Evolutionary conservation across 164 flowering plant species (phyloP), one percentile per base, ranked within the genome.

Genomic region (Pachysandra terminalis): DNA sequence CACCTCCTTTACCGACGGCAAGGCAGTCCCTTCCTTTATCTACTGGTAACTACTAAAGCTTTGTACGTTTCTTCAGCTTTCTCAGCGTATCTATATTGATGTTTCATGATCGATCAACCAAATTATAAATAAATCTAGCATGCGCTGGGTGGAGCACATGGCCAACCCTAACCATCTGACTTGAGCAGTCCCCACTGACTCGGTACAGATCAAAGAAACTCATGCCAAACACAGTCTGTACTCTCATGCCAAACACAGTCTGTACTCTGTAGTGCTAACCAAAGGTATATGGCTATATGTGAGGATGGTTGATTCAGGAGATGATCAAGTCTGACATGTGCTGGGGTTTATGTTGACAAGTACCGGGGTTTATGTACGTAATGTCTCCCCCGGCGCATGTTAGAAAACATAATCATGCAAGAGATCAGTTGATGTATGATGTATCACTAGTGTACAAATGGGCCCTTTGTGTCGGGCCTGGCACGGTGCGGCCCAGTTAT

Each of bases 121-220:
- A 3, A 32, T n/a, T n/a, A n/a, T n/a, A 9, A 12, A 13, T 56
- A 5, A 9, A 56, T 25, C 26, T 15, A 25, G 23, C 55, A 27
- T n/a, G 48, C 12, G 19, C 13, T 15, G 14, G 68, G 66, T 73
- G 77, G 77, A 62, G 73, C 78, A 71, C 74, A 49, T 48, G 72
- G 64, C 62, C n/a, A 73, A 53, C 56, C 59, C 56, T 23, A 59
- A 59, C 59, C 85, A 79, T 72, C 82, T 81, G 82, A 68, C 22
- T 40, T 77, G 74, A 77, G 82, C 75, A 75, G 83, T 74, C 63
- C 35, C 35, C n/a, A 48, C 19, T 4, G 27, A 51, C 35, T 5
- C 41, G 0, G 13, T 32, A 19, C 1, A 69, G 74, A 64, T 49
- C 64, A 27, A 58, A 12, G 51, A 58, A 69, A 69, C 37, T 63